These are phyloP conservation scores for Pyricularia pennisetigena DNA, from an alignment of 2,329 filamentous ascomycete species.

Conservation along the genomic window DNA sequence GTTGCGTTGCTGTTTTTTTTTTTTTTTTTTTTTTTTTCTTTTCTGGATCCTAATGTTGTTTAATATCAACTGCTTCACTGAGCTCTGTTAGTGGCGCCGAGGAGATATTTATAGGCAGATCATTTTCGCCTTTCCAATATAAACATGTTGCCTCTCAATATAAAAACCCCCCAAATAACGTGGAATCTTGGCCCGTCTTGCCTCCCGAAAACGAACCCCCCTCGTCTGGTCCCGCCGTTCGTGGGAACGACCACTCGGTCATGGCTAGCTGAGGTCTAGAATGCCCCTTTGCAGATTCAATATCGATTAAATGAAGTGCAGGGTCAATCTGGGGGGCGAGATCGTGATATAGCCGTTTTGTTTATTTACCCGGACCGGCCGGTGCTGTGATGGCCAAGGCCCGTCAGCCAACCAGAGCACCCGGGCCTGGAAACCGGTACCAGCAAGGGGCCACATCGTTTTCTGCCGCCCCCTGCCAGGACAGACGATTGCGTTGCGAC, in stretches of 20 bases:
- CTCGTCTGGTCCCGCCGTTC: not conserved
- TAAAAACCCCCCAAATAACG: not conserved
- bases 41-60: not conserved
- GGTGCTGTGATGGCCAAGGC: not conserved
- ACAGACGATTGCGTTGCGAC: not conserved
- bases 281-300: not conserved
- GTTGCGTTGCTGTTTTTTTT: not conserved
- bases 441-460: not conserved
- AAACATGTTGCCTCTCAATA: not conserved
- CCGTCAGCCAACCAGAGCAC: not conserved
- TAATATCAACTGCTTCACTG: not conserved
- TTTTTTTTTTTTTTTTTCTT: not conserved
- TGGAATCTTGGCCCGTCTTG: not conserved
- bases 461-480: not conserved
- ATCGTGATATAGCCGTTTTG: not conserved
- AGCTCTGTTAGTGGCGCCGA: not conserved
- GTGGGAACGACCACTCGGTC: not conserved
- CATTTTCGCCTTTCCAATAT: not conserved
- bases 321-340: not conserved
- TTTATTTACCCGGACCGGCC: not conserved
- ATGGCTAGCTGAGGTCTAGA: not conserved
- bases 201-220: not conserved
- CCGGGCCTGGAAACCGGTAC: not conserved
- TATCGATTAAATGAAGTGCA: not conserved
- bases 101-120: not conserved